Evolutionary conservation across 495 filamentous ascomycete genomes (phyloP).

Genomic region (Aspergillus carlsbadensis): DNA sequence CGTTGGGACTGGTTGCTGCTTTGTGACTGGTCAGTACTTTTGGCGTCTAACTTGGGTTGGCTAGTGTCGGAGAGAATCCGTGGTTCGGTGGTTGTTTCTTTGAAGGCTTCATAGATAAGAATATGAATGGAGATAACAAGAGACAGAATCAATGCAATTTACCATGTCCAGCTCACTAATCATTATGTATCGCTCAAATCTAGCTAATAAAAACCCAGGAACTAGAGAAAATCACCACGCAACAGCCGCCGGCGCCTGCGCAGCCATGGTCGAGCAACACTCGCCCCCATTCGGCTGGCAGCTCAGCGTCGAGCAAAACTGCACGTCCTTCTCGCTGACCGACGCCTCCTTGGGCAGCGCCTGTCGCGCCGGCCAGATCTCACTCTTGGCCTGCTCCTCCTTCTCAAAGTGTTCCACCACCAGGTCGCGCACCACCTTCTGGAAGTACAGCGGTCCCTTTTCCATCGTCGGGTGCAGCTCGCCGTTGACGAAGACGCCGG

Average conservation of each 20-base stretch:
- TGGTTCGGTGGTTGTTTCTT: too few relatives aligned
- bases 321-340: slow-evolving; percentile 35
- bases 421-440: slow-evolving; percentile 39
- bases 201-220: background rate
- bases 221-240: background rate
- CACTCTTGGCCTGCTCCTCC: slow-evolving; percentile 37
- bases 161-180: too few relatives aligned
- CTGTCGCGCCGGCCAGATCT: slow-evolving; percentile 53
- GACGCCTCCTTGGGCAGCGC: slow-evolving; percentile 26
- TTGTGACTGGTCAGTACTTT: too few relatives aligned
- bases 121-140: too few relatives aligned
- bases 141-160: too few relatives aligned
- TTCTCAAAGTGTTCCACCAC: slow-evolving; percentile 36
- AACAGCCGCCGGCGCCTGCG: slow-evolving; percentile 3
- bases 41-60: too few relatives aligned
- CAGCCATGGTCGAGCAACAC: slow-evolving; percentile 34
- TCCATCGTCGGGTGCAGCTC: slow-evolving; percentile 46
- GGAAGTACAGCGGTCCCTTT: slow-evolving; percentile 46
- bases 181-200: too few relatives aligned
- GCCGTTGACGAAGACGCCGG: slow-evolving; percentile 44
- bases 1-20: too few relatives aligned
- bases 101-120: too few relatives aligned
- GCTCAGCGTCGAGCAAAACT: slow-evolving; percentile 37
- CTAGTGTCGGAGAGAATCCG: too few relatives aligned
- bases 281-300: slow-evolving; percentile 29